phyloP scores from a whole-genome alignment of 805 yeast species.

The Pachysolen tannophilus region DNA sequence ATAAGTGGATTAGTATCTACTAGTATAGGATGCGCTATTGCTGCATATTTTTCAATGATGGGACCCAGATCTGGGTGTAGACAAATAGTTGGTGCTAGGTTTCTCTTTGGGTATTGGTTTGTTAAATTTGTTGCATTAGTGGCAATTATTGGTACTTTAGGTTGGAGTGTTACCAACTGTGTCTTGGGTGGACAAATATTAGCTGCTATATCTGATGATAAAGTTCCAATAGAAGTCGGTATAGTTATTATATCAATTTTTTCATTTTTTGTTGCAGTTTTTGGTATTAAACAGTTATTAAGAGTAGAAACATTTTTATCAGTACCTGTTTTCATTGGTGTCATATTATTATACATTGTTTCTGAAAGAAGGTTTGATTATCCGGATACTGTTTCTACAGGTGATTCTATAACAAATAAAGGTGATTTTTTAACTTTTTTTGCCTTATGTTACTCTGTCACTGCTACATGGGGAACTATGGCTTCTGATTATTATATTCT shows the following conservation, averaged over 20 bases:
- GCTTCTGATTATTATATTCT: conserved; percentile 80
- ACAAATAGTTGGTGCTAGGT: conserved; percentile 80
- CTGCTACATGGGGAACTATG: conserved; percentile 85
- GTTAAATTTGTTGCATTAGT: conserved; percentile 69
- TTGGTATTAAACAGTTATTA: conserved; percentile 69
- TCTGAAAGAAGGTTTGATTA: conserved; percentile 34
- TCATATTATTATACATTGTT: conserved; percentile 58
- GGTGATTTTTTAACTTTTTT: conserved; percentile 74
- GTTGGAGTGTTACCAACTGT: conserved; percentile 93
- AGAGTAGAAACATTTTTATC: conserved; percentile 62
- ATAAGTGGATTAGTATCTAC: conserved; percentile 57
- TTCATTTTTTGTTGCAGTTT: conserved; percentile 60
- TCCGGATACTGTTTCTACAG: conserved; percentile 26
- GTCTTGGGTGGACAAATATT: conserved; percentile 85
- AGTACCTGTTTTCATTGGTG: conserved; percentile 60
- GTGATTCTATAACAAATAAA: conserved; percentile 32
- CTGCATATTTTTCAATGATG: conserved; percentile 79
- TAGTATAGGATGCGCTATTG: conserved; percentile 63
- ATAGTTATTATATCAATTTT: conserved; percentile 60
- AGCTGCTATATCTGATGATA: conserved; percentile 53
- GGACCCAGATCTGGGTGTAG: conserved; percentile 89
- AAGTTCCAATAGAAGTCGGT: conserved; percentile 66
- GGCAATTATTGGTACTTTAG: conserved; percentile 68
- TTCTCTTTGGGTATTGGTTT: conserved; percentile 78
- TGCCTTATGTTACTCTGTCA: conserved; percentile 65